Percentiles rank a stretch among this genome's conserved stretches.
These are phyloP conservation scores for Botryotinia convoluta DNA, from an alignment of 2,329 filamentous ascomycete genomes.

Conservation along the genomic window DNA sequence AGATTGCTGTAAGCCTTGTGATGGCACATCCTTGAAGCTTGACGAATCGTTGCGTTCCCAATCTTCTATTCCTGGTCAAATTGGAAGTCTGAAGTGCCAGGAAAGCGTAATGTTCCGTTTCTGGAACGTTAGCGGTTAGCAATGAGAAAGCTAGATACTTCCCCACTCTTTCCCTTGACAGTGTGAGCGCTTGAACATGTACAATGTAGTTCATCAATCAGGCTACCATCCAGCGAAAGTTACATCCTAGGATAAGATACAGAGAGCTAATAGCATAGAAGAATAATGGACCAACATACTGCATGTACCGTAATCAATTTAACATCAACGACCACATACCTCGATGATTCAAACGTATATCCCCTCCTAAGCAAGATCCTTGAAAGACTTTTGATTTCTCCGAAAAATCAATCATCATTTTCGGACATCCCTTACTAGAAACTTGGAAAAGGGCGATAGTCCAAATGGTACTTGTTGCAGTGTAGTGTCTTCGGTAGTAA, in stretches of 20 bases:
- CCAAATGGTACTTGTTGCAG: conserved; percentile 1
- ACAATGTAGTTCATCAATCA: not conserved
- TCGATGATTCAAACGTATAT: not conserved
- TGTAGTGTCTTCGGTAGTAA: conserved; percentile 10
- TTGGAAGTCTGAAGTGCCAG: not conserved
- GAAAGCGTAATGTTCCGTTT: conserved; percentile 11
- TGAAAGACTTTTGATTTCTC: not conserved
- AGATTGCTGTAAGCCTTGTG: not conserved
- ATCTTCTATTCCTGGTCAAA: not conserved
- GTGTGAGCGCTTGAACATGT: conserved; percentile 9
- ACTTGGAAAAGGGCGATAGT: not conserved
- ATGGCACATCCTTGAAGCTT: not conserved
- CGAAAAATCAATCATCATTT: not conserved
- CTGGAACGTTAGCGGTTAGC: not conserved
- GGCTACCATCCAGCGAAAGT: not conserved
- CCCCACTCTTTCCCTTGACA: not conserved
- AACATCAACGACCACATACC: not conserved
- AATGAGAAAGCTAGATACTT: not conserved
- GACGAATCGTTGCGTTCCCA: not conserved
- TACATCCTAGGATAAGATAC: too few relatives aligned
- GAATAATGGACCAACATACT: not conserved
- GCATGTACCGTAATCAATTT: not conserved
- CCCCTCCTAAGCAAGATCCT: not conserved
- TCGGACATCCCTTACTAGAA: not conserved
- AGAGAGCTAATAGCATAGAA: not conserved